These are phyloP conservation scores for Starmerella khaoyaiensis DNA, from an alignment of 805 yeast genomes.

Conservation along the genomic window DNA sequence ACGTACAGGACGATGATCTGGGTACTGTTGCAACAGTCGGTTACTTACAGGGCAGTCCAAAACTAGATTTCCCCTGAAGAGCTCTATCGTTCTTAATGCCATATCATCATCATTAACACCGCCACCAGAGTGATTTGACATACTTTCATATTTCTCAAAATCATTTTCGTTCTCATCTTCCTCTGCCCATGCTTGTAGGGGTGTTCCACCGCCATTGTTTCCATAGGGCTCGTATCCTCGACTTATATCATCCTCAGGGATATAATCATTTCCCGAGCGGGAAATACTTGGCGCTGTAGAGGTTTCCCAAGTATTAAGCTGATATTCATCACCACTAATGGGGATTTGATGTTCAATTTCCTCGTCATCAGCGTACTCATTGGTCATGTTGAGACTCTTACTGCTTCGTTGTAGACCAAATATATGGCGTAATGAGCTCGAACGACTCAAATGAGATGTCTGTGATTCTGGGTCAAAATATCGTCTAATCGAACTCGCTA, in stretches of 20 bases:
- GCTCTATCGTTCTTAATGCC: slow-evolving; percentile 32
- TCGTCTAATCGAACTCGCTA: slow-evolving; percentile 9
- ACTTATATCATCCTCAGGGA: slow-evolving; percentile 16
- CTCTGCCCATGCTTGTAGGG: slow-evolving; percentile 5
- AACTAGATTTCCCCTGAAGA: slow-evolving; percentile 66
- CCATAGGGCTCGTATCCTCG: slow-evolving; percentile 7
- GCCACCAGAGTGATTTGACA: not conserved
- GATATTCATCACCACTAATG: slow-evolving; percentile 29
- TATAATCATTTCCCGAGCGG: slow-evolving; percentile 6
- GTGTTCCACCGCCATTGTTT: not conserved
- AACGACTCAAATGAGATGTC: slow-evolving; percentile 3
- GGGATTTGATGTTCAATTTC: slow-evolving; percentile 28
- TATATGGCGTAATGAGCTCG: slow-evolving; percentile 8
- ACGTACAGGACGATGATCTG: slow-evolving; percentile 39
- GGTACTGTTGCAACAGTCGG: slow-evolving; percentile 43
- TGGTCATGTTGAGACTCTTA: too few relatives aligned
- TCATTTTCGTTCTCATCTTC: slow-evolving; percentile 5
- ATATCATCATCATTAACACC: slow-evolving; percentile 13
- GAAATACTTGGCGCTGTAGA: slow-evolving; percentile 1
- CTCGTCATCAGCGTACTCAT: slow-evolving; percentile 23
- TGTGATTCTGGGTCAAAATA: slow-evolving; percentile 14
- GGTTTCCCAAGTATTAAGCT: slow-evolving; percentile 25
- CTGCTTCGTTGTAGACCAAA: slow-evolving; percentile 10
- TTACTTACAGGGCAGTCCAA: slow-evolving; percentile 83
- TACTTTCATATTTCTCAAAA: not conserved